These are phyloP conservation scores for Cladosporium sp. DNA, from an alignment of 2,329 filamentous ascomycete genomes.

Conservation along the genomic window DNA sequence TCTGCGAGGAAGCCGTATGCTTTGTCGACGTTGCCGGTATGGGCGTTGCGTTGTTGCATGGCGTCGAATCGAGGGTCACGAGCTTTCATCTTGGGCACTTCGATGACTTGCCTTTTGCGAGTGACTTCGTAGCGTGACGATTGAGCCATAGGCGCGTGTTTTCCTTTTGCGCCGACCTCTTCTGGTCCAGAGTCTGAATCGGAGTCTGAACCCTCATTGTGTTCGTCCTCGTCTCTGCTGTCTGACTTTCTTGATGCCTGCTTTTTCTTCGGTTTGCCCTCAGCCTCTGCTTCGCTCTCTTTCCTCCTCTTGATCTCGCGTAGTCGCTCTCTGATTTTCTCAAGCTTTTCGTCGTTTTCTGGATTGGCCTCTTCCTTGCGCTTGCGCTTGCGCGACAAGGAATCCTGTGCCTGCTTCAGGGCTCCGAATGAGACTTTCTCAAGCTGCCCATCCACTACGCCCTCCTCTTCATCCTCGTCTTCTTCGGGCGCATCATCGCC, in stretches of 20 bases:
- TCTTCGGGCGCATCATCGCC: slow-evolving; percentile 38
- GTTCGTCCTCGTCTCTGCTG: slow-evolving; percentile 23
- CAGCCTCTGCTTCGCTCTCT: slow-evolving; percentile 24
- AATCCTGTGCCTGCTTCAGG: slow-evolving; percentile 81
- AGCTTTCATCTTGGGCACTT: slow-evolving; percentile 55
- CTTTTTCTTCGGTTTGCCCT: slow-evolving; percentile 20
- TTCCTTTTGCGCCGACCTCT: slow-evolving; percentile 56
- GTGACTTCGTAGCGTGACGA: slow-evolving; percentile 82
- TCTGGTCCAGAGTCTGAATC: slow-evolving; percentile 42
- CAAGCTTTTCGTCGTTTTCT: slow-evolving; percentile 49
- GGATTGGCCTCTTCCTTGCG: slow-evolving; percentile 39
- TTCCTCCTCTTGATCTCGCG: slow-evolving; percentile 46
- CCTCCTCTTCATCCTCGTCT: slow-evolving; percentile 41
- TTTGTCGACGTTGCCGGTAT: slow-evolving; percentile 54
- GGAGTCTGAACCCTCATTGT: slow-evolving; percentile 25
- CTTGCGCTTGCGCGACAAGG: slow-evolving; percentile 53
- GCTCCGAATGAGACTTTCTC: slow-evolving; percentile 80
- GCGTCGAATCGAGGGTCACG: slow-evolving; percentile 91
- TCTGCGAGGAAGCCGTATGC: slow-evolving; percentile 87
- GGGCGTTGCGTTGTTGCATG: slow-evolving; percentile 50
- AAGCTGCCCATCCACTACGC: slow-evolving; percentile 46
- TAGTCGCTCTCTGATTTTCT: slow-evolving; percentile 46
- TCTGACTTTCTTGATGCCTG: slow-evolving; percentile 23
- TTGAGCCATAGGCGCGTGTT: slow-evolving; percentile 84
- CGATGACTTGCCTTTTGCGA: slow-evolving; percentile 73